Evolutionary conservation across 139 green algal species (phyloP), one percentile per base, ranked within the genome.

Genomic region (Pleodorina starrii): DNA sequence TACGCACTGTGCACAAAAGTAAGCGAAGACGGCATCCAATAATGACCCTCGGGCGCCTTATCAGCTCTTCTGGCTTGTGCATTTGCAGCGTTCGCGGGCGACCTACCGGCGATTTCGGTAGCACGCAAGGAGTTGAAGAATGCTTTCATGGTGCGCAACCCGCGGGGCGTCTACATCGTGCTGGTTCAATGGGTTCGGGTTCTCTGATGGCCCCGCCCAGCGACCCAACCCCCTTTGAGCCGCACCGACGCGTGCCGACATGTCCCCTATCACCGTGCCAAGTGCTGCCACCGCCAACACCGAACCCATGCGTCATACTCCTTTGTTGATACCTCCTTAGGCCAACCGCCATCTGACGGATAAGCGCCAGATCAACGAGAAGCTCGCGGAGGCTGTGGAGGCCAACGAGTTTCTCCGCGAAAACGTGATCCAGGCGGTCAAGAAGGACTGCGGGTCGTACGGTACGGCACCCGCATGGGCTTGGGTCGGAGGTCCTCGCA

Each of bases 401-500:
- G 81, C 81, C 1, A 46, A 87, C 63, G 81, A 77, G 9, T 87
- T 87, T n/a, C 32, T 87, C 16, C 81, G 81, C n/a, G 63, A 87
- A 2, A 87, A 87, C 63, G 81, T 87, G 4, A 79, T 87, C 81
- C 81, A 87, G 46, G 81, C 81, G 9, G 44, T 79, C n/a, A 87
- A 87, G 46, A 78, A 66, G 29, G 63, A 87, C 43, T 87, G 81
- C 81, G 81, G 81, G 3, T 32, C 43, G 27, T 87, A 87, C 42
- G 81, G 81, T 87, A 76, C 32, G 68, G n/a, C n/a, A n/a, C n/a
- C n/a, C n/a, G n/a, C n/a, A n/a, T n/a, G n/a, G n/a, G n/a, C n/a
- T n/a, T n/a, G n/a, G n/a, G n/a, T n/a, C n/a, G n/a, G n/a, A n/a
- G n/a, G n/a, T n/a, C n/a, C n/a, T n/a, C n/a, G n/a, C n/a, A n/a